Base-by-base conservation (phyloP, 2,329 filamentous ascomycete genomes). In the Gremmenia infestans region DNA sequence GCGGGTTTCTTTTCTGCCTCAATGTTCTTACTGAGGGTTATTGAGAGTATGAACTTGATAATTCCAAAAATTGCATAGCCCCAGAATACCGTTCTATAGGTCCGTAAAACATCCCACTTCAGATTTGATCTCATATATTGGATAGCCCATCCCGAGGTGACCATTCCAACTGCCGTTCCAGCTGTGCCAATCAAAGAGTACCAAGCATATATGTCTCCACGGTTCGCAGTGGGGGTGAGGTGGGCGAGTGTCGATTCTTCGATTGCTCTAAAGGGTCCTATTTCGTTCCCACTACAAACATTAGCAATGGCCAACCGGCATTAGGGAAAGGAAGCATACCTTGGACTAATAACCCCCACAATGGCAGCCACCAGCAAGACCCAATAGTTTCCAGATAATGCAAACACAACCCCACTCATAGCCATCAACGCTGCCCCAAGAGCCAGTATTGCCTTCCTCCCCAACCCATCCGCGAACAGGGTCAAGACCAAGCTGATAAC, bases 211-310 rank as follows among this genome's bases (percentile, higher is more conserved):
- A 86, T 73, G 63, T 85, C 81, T 55, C 76, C 74, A 46, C 81
- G 70, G 3, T 72, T 71, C 2, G 71, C 68, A 4, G 73, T 62
- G 0, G 70, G 65, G 0, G 78, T 82, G 3, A 85, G 71, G 43
- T 85, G 81, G 3, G 82, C 81, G 2, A 85, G 70, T 5, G 79
- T 78, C 15, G 79, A 82, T 68, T 86, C 82, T 64, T 86, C 83
- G 28, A 86, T 75, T 40, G 82, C 82, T 40, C 79, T 74, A 57
- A 86, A 86, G 0, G 82, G 83, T 0, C 82, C 82, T 52, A 85
- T 85, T 64, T 86, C 83, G 54, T 82, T 84, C 7, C 82, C 83
- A 64, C 81, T 81, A n/a, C 35, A 17, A 47, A 25, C 12, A 49
- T 60, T 35, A 62, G 58, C 46, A 47, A 22, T 22, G 39, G 37